Conservation (phyloP, 257 asterid species). For the Ehretia macrophylla region DNA sequence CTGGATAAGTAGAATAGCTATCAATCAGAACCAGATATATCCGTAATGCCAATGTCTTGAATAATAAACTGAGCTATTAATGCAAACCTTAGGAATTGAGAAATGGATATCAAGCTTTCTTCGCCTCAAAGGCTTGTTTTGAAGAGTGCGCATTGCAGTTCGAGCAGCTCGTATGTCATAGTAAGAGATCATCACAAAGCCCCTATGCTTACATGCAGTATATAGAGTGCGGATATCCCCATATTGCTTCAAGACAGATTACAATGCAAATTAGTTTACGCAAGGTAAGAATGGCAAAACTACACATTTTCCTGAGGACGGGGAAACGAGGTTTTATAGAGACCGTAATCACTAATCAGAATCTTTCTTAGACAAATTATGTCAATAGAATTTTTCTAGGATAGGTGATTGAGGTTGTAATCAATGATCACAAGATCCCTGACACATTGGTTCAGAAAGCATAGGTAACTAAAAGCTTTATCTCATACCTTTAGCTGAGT, state of each 20-base stretch:
- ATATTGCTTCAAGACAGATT: slow-evolving; percentile 58
- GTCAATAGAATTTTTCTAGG: too few relatives aligned
- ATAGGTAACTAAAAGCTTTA: too few relatives aligned
- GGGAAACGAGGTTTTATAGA: too few relatives aligned
- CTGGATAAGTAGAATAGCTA: slow-evolving; percentile 35
- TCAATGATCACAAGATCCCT: too few relatives aligned
- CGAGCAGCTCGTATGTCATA: slow-evolving; percentile 98
- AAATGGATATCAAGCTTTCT: slow-evolving; percentile 96
- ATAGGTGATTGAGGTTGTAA: too few relatives aligned
- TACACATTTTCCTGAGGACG: neutral
- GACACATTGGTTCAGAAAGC: too few relatives aligned
- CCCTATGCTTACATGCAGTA: slow-evolving; percentile 96
- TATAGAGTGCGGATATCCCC: slow-evolving; percentile 95
- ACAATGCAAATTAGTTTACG: neutral
- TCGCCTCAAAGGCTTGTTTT: slow-evolving; percentile 84
- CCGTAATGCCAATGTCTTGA: slow-evolving; percentile 3
- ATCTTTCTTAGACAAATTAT: too few relatives aligned
- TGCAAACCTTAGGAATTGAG: slow-evolving; percentile 86
- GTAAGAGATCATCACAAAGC: slow-evolving; percentile 98
- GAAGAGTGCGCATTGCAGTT: slow-evolving; percentile 80
- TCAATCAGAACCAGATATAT: neutral
- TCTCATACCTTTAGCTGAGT: too few relatives aligned
- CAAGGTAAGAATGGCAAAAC: too few relatives aligned
- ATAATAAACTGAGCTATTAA: neutral
- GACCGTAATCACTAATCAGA: too few relatives aligned